A percentile compares a stretch with the other conserved stretches of the same genome.
Conservation (phyloP, 139 green algal genomes). For the Micromonas commoda region DNA sequence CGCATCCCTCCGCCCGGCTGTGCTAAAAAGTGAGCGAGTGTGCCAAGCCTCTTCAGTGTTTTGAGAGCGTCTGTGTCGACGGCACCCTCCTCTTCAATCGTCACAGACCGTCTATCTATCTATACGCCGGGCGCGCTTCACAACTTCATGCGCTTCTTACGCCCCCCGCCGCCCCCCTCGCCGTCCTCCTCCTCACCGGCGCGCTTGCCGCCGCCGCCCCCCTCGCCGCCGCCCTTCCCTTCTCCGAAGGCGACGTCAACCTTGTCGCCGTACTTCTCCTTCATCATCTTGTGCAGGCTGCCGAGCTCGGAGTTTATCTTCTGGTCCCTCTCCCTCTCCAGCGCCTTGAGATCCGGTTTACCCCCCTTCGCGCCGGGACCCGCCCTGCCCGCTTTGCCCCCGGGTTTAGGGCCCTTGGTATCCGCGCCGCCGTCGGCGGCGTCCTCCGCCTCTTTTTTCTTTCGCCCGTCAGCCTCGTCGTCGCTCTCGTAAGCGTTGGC, state of each 20-base stretch:
- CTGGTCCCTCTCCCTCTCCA: background rate
- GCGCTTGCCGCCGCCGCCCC: background rate
- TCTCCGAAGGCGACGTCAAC: conserved; percentile 18
- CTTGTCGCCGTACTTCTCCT: conserved; percentile 13
- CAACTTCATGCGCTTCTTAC: background rate
- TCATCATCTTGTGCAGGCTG: conserved; percentile 7
- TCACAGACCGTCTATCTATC: no score
- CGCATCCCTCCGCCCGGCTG: no score
- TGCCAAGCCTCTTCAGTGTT: no score
- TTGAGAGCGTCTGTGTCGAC: no score
- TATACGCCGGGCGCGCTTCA: no score
- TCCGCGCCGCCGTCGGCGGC: no score
- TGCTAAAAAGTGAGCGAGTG: no score
- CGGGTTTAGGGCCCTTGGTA: no score
- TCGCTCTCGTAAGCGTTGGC: background rate
- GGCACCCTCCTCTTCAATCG: no score
- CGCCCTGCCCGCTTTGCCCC: background rate
- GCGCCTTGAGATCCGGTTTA: background rate
- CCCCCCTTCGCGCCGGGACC: background rate
- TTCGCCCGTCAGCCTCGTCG: background rate
- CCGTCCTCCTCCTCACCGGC: background rate
- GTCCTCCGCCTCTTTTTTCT: background rate
- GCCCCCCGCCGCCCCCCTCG: background rate
- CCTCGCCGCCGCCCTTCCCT: background rate
- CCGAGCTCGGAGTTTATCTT: conserved; percentile 3